Evolutionary conservation across 2,329 filamentous ascomycete genomes (phyloP).

Genomic region (Leptodontidium sp.): DNA sequence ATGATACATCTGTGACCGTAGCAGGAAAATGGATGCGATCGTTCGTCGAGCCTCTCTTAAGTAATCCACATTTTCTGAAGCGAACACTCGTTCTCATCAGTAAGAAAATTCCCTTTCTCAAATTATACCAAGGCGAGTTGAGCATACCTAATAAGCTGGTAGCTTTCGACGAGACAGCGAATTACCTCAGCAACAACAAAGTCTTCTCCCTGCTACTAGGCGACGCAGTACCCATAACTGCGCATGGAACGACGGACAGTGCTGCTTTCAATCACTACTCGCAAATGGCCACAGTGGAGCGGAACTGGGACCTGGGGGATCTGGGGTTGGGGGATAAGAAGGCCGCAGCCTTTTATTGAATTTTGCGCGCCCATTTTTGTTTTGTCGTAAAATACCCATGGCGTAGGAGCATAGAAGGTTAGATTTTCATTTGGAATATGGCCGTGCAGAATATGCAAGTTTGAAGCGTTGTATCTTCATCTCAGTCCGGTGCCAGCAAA

Average conservation of each 20-base stretch:
- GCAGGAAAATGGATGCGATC: conserved; percentile 72
- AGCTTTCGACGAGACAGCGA: conserved; percentile 80
- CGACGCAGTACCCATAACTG: conserved; percentile 68
- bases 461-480: too few species aligned
- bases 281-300: conserved; percentile 65
- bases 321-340: conserved; percentile 59
- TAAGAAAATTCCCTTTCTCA: conserved; percentile 13
- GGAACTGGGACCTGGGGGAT: conserved; percentile 73
- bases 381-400: neutral
- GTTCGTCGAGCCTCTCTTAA: conserved; percentile 75
- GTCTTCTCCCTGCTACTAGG: conserved; percentile 77
- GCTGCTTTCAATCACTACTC: conserved; percentile 78
- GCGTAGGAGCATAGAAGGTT: neutral
- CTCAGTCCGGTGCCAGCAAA: too few species aligned
- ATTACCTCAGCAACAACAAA: conserved; percentile 70
- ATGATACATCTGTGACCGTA: conserved; percentile 74
- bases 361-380: neutral
- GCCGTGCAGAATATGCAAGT: too few species aligned
- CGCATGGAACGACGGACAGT: conserved; percentile 71
- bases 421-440: neutral
- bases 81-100: conserved; percentile 77
- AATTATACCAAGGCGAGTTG: too few species aligned
- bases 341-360: conserved; percentile 54
- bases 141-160: conserved; percentile 41
- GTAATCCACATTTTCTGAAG: conserved; percentile 74